Base-by-base conservation (phyloP, 805 yeast species). In the Candida vaughaniae region DNA sequence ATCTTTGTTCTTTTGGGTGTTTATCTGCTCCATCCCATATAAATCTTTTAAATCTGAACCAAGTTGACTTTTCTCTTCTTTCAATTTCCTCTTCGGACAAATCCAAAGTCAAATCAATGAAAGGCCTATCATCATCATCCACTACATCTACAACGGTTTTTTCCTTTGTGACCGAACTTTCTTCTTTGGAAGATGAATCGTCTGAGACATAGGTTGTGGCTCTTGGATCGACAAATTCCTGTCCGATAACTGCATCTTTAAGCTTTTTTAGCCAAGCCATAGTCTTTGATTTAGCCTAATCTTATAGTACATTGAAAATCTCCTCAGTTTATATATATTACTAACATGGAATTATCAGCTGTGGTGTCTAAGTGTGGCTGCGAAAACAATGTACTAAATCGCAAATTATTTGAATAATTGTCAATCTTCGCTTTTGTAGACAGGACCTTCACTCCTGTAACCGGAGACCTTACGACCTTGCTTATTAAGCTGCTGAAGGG, bases 1-100 rank as follows among this genome's bases (percentile, higher is more conserved):
- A 64, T 31, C 38, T 47, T 43, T 56, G 60, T 40, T 66, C 71
- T 25, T 48, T 49, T 6, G 67, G 66, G 39, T 64, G 67, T 43
- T 60, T 62, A 17, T 56, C 70, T 1, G 55, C 47, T 3, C 64
- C 64, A 43, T 66, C 70, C 69, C 70, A 64, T 7, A 62, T 35
- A 29, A 62, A 61, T 20, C 31, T 43, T 35, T 46, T 52, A 25
- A 58, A 7, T 17, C 22, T 31, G 18, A 15, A 36, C 12, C 6
- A 11, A 5, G 12, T 5, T 4, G 29, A 25, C 6, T 29, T 20
- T n/a, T 31, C 28, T 10, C 33, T 20, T 15, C 25, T 19, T 4
- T 10, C 19, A 16, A 35, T 5, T n/a, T 29, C 33, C n/a, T 35
- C 34, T 16, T 36, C 34, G 4, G 26, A 18, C 14, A 29, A 22